Evolutionary conservation across 1,284 basidiomycete genomes (phyloP).

Genomic region (Trichosporon sp.): DNA sequence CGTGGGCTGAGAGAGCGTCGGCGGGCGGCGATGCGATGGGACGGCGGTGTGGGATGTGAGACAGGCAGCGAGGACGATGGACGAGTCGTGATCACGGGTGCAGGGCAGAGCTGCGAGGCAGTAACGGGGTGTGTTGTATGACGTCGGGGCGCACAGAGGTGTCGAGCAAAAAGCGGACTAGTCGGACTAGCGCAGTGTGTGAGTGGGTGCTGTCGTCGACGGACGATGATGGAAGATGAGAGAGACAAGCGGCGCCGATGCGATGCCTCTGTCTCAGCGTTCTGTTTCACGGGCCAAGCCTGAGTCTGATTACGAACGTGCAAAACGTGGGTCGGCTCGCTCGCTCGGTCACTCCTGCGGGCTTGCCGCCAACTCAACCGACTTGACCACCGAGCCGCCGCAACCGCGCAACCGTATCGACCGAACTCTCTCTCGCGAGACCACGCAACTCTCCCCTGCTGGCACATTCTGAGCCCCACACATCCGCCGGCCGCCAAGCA

Average conservation of each 20-base stretch:
- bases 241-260: background rate
- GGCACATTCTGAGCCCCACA: background rate
- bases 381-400: background rate
- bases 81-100: background rate
- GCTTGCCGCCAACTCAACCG: background rate
- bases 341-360: background rate
- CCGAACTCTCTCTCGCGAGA: background rate
- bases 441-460: background rate
- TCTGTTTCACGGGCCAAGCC: too few relatives aligned
- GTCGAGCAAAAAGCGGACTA: background rate
- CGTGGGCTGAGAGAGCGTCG: background rate
- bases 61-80: background rate
- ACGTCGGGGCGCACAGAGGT: background rate
- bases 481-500: background rate
- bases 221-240: background rate
- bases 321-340: background rate
- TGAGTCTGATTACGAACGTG: background rate
- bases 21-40: too few relatives aligned
- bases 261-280: background rate
- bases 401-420: background rate
- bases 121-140: background rate
- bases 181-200: background rate
- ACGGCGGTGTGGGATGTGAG: background rate
- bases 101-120: background rate
- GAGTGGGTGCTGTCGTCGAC: background rate